Evolutionary conservation across 441 rosid genomes (phyloP), one percentile per base, ranked within the genome.

Genomic region (Isatis lusitanica): DNA sequence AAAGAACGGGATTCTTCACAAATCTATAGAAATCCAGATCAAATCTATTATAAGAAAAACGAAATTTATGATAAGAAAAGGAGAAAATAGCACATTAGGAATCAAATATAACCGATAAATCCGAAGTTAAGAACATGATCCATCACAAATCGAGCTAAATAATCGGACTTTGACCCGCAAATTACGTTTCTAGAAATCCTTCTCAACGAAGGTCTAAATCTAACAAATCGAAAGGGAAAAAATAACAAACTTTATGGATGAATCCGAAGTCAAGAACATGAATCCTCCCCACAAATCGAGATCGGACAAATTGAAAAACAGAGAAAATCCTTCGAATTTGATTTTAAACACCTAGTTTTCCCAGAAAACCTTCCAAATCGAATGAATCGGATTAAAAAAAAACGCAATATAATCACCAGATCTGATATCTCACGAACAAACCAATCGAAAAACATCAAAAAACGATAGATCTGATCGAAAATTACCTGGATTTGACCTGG

Each of bases 401-500:
- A 2, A 5, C 17, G 6, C 5, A 50, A 18, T n/a, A 50, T 12
- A 71, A 51, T 30, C 40, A 30, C 5, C 71, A 67, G 67, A 78
- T 73, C 71, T 61, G 21, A 55, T 2, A 17, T 21, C 15, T 8
- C 4, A 31, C 0, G 15, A n/a, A 15, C 43, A 50, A 60, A 63
- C 8, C 17, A 10, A 18, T 2, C 36, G 1, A 67, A 38, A 73
- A 5, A 3, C 0, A 7, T 1, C 4, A 0, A 24, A 76, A 70
- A 64, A 31, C 62, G n/a, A 52, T 6, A 4, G 56, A 77, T 71
- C 60, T 66, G 60, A 28, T 8, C 30, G 9, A 13, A 77, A 71
- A 4, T 18, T 71, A 77, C 78, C 81, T 61, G 60, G 13, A 67
- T 18, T 6, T 67, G 46, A 77, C 78, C 81, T 61, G 60, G 13